Evolutionary conservation across 2,329 filamentous ascomycete genomes (phyloP), one percentile per base, ranked within the genome.

Genomic region (Venturia carpophila): DNA sequence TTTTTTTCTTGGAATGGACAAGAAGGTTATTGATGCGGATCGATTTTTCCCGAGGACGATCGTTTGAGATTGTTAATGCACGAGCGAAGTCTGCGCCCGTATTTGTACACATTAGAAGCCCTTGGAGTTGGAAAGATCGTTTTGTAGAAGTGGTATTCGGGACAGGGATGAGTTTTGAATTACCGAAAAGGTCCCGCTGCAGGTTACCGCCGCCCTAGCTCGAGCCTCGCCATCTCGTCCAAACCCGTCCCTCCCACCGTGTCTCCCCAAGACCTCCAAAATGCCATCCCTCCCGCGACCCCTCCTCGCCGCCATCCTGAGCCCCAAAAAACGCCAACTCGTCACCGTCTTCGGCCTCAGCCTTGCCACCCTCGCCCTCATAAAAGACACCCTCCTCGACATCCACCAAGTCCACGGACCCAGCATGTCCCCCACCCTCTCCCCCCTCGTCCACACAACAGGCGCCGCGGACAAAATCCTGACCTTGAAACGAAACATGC

Each of bases 341-440:
- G 52, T 15, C 7, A 58, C 52, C 2, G 27, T 34, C 30, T 37
- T 58, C 17, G 52, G 27, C 19, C 9, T 21, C 52, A 37, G 15
- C 15, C 15, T 37, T 27, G 30, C 52, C 19, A 24, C 15, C n/a
- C 30, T 58, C 9, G 52, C 52, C 4, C 3, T 58, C 15, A 15
- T 58, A 15, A 19, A 58, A 15, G 19, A 58, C 30, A 58, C 52
- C 37, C 17, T 61, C 27, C 17, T 27, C 7, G 60, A 61, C 39
- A 27, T 61, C 3, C 39, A 42, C n/a, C 13, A 9, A 42, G 60
- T 81, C 11, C 70, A 68, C 42, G 79, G 79, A 41, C 66, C 68
- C 21, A 78, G 75, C 61, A 82, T 82, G 79, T 67, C 75, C 1
- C 79, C 79, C 0, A 77, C 79, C 0, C 72, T 82, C 27, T 78